A percentile compares a stretch with the other conserved stretches of the same genome.
These are phyloP conservation scores for Podila clonocystis DNA, from an alignment of 192 early-diverging fungal genomes.

Conservation along the genomic window DNA sequence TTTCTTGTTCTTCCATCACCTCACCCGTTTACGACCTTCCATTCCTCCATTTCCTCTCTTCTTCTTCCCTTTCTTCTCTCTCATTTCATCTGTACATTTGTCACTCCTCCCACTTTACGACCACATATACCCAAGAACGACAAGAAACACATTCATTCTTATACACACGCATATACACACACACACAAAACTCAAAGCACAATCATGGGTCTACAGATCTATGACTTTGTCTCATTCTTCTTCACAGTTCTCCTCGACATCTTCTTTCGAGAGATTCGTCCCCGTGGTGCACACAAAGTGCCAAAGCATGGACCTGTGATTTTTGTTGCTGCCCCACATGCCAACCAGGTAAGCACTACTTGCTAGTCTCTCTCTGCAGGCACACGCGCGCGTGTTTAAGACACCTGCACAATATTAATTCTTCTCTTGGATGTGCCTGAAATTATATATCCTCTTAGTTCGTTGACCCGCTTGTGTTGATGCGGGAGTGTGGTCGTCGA, in stretches of 20 bases:
- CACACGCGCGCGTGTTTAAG: neutral
- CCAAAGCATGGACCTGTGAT: conserved; percentile 91
- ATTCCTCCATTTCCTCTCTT: neutral
- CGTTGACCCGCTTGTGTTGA: conserved; percentile 92
- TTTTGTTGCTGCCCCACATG: conserved; percentile 88
- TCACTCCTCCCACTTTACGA: neutral
- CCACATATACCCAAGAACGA: neutral
- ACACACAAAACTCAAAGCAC: neutral
- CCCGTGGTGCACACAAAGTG: conserved; percentile 83
- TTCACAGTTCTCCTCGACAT: conserved; percentile 75
- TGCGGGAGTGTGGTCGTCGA: conserved; percentile 80
- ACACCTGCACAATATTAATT: neutral
- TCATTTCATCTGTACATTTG: neutral
- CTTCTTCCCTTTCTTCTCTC: neutral
- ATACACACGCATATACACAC: neutral
- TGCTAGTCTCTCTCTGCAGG: neutral
- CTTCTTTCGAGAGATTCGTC: conserved; percentile 92
- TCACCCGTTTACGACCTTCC: neutral
- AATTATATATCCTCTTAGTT: conserved; percentile 64
- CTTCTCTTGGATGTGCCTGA: too few species aligned
- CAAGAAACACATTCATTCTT: neutral
- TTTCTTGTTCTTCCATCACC: neutral
- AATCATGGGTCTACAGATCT: conserved; percentile 61
- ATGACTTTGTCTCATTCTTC: conserved; percentile 75
- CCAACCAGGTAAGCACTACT: conserved; percentile 68